These are phyloP conservation scores for Alnus glutinosa DNA, from an alignment of 306 rosid species.

Conservation along the genomic window DNA sequence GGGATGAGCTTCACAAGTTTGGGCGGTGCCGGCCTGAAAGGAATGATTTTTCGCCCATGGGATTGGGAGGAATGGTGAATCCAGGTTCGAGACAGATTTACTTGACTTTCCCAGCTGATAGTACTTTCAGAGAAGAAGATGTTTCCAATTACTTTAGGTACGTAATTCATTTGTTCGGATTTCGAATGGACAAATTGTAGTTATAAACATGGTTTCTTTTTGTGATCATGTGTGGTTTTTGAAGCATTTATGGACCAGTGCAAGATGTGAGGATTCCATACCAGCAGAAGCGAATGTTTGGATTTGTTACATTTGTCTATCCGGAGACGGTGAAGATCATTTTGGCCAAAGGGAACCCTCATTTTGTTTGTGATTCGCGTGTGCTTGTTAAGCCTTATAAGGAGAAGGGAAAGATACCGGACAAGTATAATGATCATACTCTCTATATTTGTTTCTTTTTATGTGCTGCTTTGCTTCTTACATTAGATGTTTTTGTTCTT, in stretches of 20 bases:
- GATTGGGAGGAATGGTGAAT: conserved; percentile 63
- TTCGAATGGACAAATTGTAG: neutral
- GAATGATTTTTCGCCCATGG: conserved; percentile 62
- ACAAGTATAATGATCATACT: conserved; percentile 53
- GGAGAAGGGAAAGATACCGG: conserved; percentile 94
- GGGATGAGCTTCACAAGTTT: conserved; percentile 68
- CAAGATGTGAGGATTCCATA: conserved; percentile 99
- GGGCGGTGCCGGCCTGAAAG: conserved; percentile 68
- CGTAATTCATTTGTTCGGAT: conserved; percentile 18
- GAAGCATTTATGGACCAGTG: conserved; percentile 96
- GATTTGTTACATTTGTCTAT: conserved; percentile 90
- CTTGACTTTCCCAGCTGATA: conserved; percentile 94
- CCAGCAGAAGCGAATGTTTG: conserved; percentile 98
- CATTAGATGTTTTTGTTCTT: neutral
- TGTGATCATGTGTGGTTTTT: conserved; percentile 5
- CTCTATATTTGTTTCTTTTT: neutral
- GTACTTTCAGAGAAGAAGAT: conserved; percentile 93
- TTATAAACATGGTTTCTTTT: neutral
- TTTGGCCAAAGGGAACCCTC: conserved; percentile 92
- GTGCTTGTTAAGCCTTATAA: conserved; percentile 98
- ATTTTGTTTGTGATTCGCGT: conserved; percentile 92
- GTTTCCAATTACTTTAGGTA: conserved; percentile 92
- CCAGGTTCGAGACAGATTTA: conserved; percentile 94
- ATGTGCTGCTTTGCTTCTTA: neutral
- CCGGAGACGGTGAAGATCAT: conserved; percentile 92